Evolutionary conservation across 2,329 filamentous ascomycete species (phyloP), one percentile per base, ranked within the genome.

Genomic region (Microsporum audouinii): DNA sequence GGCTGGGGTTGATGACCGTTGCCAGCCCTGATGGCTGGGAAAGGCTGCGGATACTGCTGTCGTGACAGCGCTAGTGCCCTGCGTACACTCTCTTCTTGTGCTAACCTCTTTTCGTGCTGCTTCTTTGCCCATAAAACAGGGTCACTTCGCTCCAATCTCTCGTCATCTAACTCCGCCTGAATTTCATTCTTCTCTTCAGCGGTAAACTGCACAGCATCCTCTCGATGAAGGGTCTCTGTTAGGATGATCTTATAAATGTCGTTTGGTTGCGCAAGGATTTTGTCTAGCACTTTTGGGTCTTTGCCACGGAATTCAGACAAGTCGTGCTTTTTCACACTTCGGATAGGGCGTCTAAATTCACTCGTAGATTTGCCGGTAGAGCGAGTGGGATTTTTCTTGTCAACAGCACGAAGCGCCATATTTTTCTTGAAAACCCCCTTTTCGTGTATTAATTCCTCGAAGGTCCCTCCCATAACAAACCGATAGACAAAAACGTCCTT

Each of bases 401-500:
- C 91, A 2, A 96, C 86, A 1, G 95, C 88, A 12, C 89, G 84
- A 43, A 82, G 84, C 2, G 89, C 84, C 51, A 96, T 78, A 69
- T 94, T 88, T 36, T 80, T 85, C 72, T 96, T 96, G 80, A 91
- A 95, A 1, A 95, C 77, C 1, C 86, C 80, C 63, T 83, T 84
- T 71, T 89, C 87, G 66, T 91, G 84, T 55, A 95, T 76, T 7
- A 81, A 80, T 45, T 87, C 83, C 71, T 96, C 91, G 66, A 87
- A 91, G 0, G 90, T 94, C 1, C 90, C 91, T 1, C 85, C 88
- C 8, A 84, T 78, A 31, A 91, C 77, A 64, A 96, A 84, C 17
- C 88, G 87, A 73, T 96, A 96, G 1, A 96, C 90, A 69, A 83
- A 91, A 0, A 95, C 91, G 0, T 82, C 79, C 67, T 91, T 94